phyloP scores from a whole-genome alignment of 2,329 filamentous ascomycete genomes.

The Cryphonectria parasitica region DNA sequence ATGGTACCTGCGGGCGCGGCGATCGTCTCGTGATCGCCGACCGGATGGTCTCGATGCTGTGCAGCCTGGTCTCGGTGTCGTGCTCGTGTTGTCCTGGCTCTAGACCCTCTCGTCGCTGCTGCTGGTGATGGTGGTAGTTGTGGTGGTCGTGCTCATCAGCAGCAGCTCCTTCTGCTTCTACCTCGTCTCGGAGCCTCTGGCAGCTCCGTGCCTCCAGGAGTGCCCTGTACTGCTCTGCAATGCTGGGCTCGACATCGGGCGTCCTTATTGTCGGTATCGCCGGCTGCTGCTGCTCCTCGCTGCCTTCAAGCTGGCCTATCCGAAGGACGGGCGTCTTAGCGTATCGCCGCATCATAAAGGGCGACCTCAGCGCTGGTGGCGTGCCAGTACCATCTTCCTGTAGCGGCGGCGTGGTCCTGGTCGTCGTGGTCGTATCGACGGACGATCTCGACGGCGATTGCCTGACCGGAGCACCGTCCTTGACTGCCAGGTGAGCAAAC shows the following conservation, averaged over 20 bases:
- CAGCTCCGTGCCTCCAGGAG: conserved; percentile 47
- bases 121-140: background rate
- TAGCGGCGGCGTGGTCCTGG: background rate
- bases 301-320: conserved; percentile 53
- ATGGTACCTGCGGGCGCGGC: conserved; percentile 29
- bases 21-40: conserved; percentile 24
- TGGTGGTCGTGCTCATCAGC: background rate
- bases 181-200: conserved; percentile 7
- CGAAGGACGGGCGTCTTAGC: conserved; percentile 56
- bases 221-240: conserved; percentile 56
- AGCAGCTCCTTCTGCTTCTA: background rate
- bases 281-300: conserved; percentile 23
- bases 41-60: conserved; percentile 26
- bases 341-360: conserved; percentile 46
- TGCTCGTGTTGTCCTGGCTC: conserved; percentile 1
- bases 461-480: conserved; percentile 28
- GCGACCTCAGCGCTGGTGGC: conserved; percentile 27
- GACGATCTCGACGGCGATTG: conserved; percentile 28
- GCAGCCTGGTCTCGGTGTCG: conserved; percentile 19
- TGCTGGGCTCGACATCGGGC: conserved; percentile 48
- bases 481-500: conserved; percentile 41
- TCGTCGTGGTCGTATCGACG: conserved; percentile 10
- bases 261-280: conserved; percentile 34
- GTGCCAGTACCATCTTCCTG: conserved; percentile 23
- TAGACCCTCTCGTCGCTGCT: background rate